A percentile compares a stretch with the other conserved stretches of the same genome.
phyloP scores from a whole-genome alignment of 1,284 basidiomycete genomes.

The Ceratobasidium theobromae region DNA sequence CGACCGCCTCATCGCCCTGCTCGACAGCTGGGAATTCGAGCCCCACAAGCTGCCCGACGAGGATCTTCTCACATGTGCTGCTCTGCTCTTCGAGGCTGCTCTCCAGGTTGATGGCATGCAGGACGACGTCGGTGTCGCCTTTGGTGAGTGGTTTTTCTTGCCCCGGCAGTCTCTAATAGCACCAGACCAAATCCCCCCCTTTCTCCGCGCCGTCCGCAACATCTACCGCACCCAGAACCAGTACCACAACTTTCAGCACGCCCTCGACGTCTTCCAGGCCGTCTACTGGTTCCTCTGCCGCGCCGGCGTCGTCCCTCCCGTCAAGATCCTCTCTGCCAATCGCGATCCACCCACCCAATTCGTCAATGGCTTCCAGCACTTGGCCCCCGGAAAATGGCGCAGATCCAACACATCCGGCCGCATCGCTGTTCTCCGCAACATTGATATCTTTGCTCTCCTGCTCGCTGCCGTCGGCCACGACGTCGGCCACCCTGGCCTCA shows the following conservation, averaged over 20 bases:
- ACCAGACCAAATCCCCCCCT: slow-evolving; percentile 62
- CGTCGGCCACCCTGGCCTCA: slow-evolving; percentile 91
- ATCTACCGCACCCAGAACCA: slow-evolving; percentile 88
- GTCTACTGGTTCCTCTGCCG: slow-evolving; percentile 79
- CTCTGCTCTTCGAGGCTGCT: slow-evolving; percentile 63
- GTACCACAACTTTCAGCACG: slow-evolving; percentile 96
- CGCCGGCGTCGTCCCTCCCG: slow-evolving; percentile 77
- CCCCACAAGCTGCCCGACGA: slow-evolving; percentile 77
- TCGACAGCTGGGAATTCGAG: slow-evolving; percentile 85
- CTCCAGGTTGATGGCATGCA: slow-evolving; percentile 66
- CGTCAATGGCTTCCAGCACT: slow-evolving; percentile 36
- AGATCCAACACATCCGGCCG: slow-evolving; percentile 29
- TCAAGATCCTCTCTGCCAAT: slow-evolving; percentile 53
- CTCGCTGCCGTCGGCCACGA: slow-evolving; percentile 94
- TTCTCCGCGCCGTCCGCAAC: slow-evolving; percentile 78
- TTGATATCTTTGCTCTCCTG: slow-evolving; percentile 80
- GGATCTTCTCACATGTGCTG: slow-evolving; percentile 76
- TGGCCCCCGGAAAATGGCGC: slow-evolving; percentile 31
- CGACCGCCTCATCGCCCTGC: slow-evolving; percentile 55
- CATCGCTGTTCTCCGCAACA: slow-evolving; percentile 54
- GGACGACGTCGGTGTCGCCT: slow-evolving; percentile 61
- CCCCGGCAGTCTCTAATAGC: background rate
- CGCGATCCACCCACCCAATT: slow-evolving; percentile 5
- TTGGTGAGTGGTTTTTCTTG: slow-evolving; percentile 54
- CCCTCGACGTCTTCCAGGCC: slow-evolving; percentile 91